Evolutionary conservation across 1,139 yeast genomes (phyloP).

Genomic region (Protomyces pachydermus): DNA sequence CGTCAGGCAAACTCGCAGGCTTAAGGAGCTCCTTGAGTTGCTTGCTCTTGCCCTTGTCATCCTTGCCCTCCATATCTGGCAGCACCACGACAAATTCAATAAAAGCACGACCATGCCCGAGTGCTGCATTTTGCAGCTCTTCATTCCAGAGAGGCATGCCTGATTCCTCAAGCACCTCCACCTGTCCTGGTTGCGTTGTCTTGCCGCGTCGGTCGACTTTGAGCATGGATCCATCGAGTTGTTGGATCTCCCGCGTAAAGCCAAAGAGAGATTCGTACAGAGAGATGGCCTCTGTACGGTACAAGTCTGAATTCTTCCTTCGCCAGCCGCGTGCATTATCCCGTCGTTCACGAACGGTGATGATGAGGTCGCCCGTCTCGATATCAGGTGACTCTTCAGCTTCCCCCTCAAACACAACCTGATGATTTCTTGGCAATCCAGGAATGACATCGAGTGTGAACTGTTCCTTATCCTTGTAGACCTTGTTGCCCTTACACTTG

Average conservation of each 20-base stretch:
- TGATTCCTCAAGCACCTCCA: constrained; percentile 62
- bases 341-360: constrained; percentile 54
- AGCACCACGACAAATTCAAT: constrained; percentile 22
- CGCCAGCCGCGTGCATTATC: constrained; percentile 74
- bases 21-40: background rate
- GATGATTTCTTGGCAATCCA: constrained; percentile 62
- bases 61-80: constrained; percentile 8
- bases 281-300: constrained; percentile 73
- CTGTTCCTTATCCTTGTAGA: constrained; percentile 51
- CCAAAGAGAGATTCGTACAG: constrained; percentile 64
- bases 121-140: constrained; percentile 11
- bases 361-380: constrained; percentile 70
- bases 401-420: constrained; percentile 62
- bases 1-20: background rate
- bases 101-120: constrained; percentile 15
- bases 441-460: constrained; percentile 62
- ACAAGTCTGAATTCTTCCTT: constrained; percentile 66
- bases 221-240: constrained; percentile 58
- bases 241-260: constrained; percentile 65
- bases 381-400: constrained; percentile 80
- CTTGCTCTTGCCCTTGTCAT: background rate
- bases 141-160: constrained; percentile 67
- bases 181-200: constrained; percentile 58
- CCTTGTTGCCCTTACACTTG: constrained; percentile 66
- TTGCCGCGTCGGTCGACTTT: constrained; percentile 52